Percentiles rank a stretch among this genome's conserved stretches.
Conservation (phyloP, 768 basidiomycete species). For the Leccinellum albellum region DNA sequence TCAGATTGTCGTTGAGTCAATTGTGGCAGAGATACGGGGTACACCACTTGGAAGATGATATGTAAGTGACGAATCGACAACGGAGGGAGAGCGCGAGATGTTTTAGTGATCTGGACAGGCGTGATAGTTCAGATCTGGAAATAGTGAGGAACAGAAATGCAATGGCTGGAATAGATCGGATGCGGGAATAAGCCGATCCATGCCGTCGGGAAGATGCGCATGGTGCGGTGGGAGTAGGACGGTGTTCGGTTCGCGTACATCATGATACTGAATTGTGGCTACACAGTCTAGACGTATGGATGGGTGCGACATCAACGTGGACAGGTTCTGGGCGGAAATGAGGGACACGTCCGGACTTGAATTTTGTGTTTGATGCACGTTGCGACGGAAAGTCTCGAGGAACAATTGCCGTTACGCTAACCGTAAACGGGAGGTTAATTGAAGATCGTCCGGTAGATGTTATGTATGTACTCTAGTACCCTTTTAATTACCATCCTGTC, state of each 20-base stretch:
- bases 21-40: constrained; percentile 7
- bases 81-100: neutral
- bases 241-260: constrained; percentile 11
- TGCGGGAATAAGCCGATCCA: constrained; percentile 11
- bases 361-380: neutral
- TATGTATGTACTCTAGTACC: neutral
- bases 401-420: constrained; percentile 3
- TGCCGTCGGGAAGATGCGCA: constrained; percentile 9
- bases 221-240: constrained; percentile 10
- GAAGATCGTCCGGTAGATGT: constrained; percentile 20
- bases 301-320: constrained; percentile 15
- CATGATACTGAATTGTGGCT: neutral
- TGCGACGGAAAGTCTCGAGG: constrained; percentile 11
- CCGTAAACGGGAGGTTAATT: constrained; percentile 14
- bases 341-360: neutral
- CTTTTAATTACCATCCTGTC: neutral
- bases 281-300: neutral
- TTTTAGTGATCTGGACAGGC: constrained; percentile 8
- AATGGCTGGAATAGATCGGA: constrained; percentile 1
- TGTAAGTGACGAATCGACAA: neutral
- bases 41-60: constrained; percentile 3
- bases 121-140: constrained; percentile 15
- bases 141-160: neutral
- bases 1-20: constrained; percentile 20
- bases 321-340: constrained; percentile 13